Conservation (phyloP, 2,329 filamentous ascomycete species). For the Huntiella abstrusa region DNA sequence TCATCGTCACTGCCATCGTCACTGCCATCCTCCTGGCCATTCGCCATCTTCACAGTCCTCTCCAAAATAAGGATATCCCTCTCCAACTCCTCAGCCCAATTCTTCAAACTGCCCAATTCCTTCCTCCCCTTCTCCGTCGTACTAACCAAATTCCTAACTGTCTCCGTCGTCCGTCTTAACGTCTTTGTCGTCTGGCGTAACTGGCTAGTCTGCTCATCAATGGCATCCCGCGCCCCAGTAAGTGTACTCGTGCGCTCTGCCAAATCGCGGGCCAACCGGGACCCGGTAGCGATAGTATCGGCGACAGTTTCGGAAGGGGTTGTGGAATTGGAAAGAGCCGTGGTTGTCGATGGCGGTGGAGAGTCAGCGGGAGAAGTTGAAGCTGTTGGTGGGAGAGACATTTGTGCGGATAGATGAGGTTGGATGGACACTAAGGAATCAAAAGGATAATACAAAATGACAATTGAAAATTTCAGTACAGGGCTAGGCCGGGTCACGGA, state of each 20-base stretch:
- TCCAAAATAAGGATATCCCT: conserved; percentile 44
- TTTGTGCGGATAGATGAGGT: too few species aligned
- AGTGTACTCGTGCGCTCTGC: conserved; percentile 48
- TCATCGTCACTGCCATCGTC: conserved; percentile 9
- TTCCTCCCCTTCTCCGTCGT: conserved; percentile 47
- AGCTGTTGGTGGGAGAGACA: too few species aligned
- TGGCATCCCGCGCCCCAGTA: conserved; percentile 47
- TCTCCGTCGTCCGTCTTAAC: conserved; percentile 44
- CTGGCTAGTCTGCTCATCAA: conserved; percentile 40
- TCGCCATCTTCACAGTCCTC: conserved; percentile 37
- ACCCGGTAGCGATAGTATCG: conserved; percentile 16
- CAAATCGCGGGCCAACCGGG: conserved; percentile 17
- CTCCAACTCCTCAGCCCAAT: conserved; percentile 72
- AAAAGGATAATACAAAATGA: not conserved
- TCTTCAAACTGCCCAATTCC: conserved; percentile 66
- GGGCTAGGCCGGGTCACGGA: not conserved
- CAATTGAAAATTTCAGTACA: not conserved
- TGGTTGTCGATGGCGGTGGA: not conserved
- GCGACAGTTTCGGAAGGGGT: conserved; percentile 15
- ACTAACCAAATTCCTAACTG: conserved; percentile 44
- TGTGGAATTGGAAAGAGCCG: not conserved
- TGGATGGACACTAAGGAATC: too few species aligned
- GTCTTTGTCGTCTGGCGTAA: conserved; percentile 39
- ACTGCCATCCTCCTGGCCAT: not conserved
- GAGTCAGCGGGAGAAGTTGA: not conserved